These are phyloP conservation scores for Cercospora zeina DNA, from an alignment of 2,329 filamentous ascomycete genomes.

Conservation along the genomic window DNA sequence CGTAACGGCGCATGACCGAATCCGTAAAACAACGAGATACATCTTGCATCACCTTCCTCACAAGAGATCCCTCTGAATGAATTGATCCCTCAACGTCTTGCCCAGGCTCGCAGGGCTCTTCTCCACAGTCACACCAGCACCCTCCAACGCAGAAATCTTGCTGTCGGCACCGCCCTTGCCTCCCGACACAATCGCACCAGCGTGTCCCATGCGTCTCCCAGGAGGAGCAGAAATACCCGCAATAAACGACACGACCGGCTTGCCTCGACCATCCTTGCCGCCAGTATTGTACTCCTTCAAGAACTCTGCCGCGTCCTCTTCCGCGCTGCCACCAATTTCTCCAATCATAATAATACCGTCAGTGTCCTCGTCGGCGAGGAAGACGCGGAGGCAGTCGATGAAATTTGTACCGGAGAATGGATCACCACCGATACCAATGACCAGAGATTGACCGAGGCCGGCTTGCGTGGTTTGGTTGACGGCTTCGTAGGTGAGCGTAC, in stretches of 20 bases:
- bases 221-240: conserved; percentile 97
- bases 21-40: conserved; percentile 3
- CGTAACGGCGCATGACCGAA: not conserved
- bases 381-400: conserved; percentile 97
- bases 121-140: conserved; percentile 93
- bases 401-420: conserved; percentile 99
- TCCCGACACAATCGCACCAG: conserved; percentile 94
- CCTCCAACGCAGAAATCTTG: conserved; percentile 93
- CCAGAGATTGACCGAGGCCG: conserved; percentile 94
- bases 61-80: conserved; percentile 92
- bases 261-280: conserved; percentile 59
- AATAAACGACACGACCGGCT: conserved; percentile 97
- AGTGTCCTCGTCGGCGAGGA: conserved; percentile 92
- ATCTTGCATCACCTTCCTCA: conserved; percentile 49
- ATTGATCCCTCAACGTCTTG: conserved; percentile 91
- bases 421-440: conserved; percentile 97
- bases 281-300: conserved; percentile 82
- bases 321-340: conserved; percentile 94
- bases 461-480: conserved; percentile 99
- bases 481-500: conserved; percentile 98
- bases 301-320: conserved; percentile 98
- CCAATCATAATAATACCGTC: conserved; percentile 99
- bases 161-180: conserved; percentile 97
- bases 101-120: conserved; percentile 87
- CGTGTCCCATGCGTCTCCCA: conserved; percentile 96